A percentile compares a stretch with the other conserved stretches of the same genome.
Evolutionary conservation across 805 yeast genomes (phyloP).

Genomic region (Kodamaea kaohsiungensis): DNA sequence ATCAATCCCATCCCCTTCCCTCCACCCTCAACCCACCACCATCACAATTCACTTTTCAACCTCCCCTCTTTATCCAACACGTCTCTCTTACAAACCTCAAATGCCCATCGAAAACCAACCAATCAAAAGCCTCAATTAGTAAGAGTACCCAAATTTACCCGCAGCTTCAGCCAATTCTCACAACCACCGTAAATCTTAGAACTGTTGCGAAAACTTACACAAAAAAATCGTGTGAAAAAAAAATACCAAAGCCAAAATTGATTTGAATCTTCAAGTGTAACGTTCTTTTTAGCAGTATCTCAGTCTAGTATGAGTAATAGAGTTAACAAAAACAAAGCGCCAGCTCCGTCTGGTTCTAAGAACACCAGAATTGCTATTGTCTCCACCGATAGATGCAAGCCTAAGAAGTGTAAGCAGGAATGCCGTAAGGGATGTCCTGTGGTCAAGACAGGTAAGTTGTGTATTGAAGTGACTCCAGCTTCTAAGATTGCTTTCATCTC

Average conservation of each 20-base stretch:
- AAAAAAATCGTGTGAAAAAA: conserved; percentile 14
- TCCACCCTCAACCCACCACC: too few relatives aligned
- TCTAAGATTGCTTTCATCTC: conserved; percentile 93
- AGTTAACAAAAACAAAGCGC: conserved; percentile 16
- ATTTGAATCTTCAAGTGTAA: neutral
- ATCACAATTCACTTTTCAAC: too few relatives aligned
- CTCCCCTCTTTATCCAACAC: neutral
- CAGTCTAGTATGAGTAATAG: neutral
- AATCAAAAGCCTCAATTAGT: conserved; percentile 23
- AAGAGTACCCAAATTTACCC: conserved; percentile 23
- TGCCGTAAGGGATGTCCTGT: conserved; percentile 97
- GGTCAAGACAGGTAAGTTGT: conserved; percentile 93
- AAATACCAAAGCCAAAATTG: conserved; percentile 9
- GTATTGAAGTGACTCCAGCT: conserved; percentile 93
- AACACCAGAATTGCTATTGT: conserved; percentile 94
- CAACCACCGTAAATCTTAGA: conserved; percentile 2
- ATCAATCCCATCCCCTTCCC: too few relatives aligned
- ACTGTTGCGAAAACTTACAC: conserved; percentile 1
- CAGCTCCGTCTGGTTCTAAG: conserved; percentile 22
- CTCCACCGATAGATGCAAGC: conserved; percentile 92
- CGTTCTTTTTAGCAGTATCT: conserved; percentile 3
- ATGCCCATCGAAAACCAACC: conserved; percentile 12
- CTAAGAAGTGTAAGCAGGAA: conserved; percentile 98
- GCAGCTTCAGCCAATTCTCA: neutral
- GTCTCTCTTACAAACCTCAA: neutral